Base-by-base conservation (phyloP, 371 early-diverging fungal genomes). In the Dinochytrium kinnereticum region DNA sequence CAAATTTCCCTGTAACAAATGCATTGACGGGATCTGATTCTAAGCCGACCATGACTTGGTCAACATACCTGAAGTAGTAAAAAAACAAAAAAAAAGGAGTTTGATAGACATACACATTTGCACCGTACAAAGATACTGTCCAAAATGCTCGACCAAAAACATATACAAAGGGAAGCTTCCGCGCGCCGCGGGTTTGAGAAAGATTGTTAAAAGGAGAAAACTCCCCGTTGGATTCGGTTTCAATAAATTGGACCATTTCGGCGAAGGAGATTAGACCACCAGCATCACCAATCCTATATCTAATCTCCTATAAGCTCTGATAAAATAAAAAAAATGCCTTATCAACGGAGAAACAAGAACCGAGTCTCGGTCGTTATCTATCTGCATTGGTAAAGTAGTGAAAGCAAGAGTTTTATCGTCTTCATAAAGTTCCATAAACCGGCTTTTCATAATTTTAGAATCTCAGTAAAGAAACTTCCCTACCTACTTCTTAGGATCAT, bases 1-100 rank as follows among this genome's bases (percentile, higher is more conserved):
- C 80, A 69, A 80, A 80, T 36, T 80, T 80, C 30, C 80, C 78
- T 0, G 80, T 78, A 28, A 80, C 78, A 51, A 61, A n/a, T 31
- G 33, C 31, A 39, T 34, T 33, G 26, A 78, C 72, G 21, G 26
- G 10, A 7, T 30, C 31, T 31, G 70, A 64, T 67, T 80, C 80
- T 57, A 80, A 51, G 5, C 80, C 78, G 26, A 72, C 78, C 80
- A 80, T 80, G 19, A 80, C 64, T 51, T 80, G 74, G 39, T 80
- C 80, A 19, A 80, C 80, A 51, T 68, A 44, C 19, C 44, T 44
- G 44, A 44, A 44, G 44, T n/a, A 44, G 44, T 44, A 7, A n/a
- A n/a, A n/a, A n/a, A n/a, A n/a, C n/a, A 13, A 44, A 19, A 44
- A 7, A 19, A 44, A 44, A 44, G 13, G 44, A 19, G 19, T 19